These are phyloP conservation scores for Clonostachys byssicola DNA, from an alignment of 2,329 filamentous ascomycete species.

Conservation along the genomic window DNA sequence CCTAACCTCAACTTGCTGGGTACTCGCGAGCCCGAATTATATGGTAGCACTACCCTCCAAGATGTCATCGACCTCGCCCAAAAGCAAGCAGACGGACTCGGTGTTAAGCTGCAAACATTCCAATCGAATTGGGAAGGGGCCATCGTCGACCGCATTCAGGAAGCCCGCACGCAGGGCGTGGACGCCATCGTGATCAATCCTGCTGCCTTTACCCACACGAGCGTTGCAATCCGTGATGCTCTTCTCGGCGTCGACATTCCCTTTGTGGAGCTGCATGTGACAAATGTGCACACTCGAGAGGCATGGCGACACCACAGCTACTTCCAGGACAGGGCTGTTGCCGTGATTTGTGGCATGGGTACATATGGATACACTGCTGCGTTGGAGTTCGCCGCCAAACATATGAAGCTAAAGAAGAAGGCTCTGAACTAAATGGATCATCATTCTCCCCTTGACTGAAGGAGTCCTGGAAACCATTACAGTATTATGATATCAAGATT, in stretches of 20 bases:
- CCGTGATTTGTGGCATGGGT: conserved; percentile 67
- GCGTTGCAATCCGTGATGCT: conserved; percentile 72
- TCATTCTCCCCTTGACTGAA: too few species aligned
- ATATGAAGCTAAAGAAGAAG: conserved; percentile 34
- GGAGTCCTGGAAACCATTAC: neutral
- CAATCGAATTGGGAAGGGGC: conserved; percentile 79
- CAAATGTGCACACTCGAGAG: conserved; percentile 71
- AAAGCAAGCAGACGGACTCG: conserved; percentile 42
- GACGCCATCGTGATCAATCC: conserved; percentile 74
- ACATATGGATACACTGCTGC: conserved; percentile 58
- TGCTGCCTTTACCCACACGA: conserved; percentile 72
- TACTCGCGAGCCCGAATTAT: conserved; percentile 68
- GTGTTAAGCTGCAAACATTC: conserved; percentile 49
- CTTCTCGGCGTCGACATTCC: conserved; percentile 64
- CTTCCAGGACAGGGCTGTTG: conserved; percentile 70
- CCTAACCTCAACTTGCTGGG: conserved; percentile 80
- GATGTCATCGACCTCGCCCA: conserved; percentile 51
- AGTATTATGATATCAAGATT: neutral
- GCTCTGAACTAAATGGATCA: conserved; percentile 2
- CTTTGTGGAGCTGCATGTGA: conserved; percentile 75
- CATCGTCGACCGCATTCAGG: conserved; percentile 70
- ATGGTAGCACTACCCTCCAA: conserved; percentile 64
- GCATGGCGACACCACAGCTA: conserved; percentile 66
- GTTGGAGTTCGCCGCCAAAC: conserved; percentile 46
- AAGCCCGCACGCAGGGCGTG: conserved; percentile 48